Percentiles rank a stretch among this genome's conserved stretches.
These are phyloP conservation scores for Dorcoceras hygrometricum DNA, from an alignment of 257 asterid genomes.

Conservation along the genomic window DNA sequence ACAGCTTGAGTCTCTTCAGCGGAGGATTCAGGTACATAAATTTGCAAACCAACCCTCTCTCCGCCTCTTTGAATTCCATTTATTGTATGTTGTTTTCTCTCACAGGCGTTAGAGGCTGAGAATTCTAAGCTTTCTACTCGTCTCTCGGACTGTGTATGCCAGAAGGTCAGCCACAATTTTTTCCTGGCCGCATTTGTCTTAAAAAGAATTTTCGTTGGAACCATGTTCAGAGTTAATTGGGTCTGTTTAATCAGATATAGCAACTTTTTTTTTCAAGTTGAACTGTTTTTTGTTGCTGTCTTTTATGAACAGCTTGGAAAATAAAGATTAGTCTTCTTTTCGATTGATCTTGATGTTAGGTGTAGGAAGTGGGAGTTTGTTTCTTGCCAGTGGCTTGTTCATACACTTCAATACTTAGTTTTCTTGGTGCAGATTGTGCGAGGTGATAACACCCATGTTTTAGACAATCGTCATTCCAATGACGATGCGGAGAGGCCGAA, in stretches of 20 bases:
- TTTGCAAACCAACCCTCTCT: neutral
- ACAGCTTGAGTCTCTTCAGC: conserved; percentile 47
- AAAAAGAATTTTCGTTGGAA: too few species aligned
- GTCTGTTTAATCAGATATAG: neutral
- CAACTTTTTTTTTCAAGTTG: neutral
- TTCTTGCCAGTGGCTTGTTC: conserved; percentile 4
- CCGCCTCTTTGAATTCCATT: neutral
- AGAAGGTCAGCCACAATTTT: conserved; percentile 38
- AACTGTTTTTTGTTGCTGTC: neutral
- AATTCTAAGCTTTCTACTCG: conserved; percentile 51
- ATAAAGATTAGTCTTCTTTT: neutral
- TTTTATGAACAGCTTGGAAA: neutral
- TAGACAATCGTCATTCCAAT: conserved; percentile 25
- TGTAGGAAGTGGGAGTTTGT: conserved; percentile 3
- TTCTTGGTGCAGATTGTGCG: conserved; percentile 37
- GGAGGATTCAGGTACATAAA: conserved; percentile 44
- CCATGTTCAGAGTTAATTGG: neutral
- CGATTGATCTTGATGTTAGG: neutral
- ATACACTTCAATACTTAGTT: conserved; percentile 20
- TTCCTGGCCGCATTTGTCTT: neutral
- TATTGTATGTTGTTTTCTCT: neutral
- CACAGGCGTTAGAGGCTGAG: conserved; percentile 65
- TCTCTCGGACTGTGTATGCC: conserved; percentile 64
- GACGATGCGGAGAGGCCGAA: conserved; percentile 33
- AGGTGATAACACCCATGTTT: conserved; percentile 27